These are phyloP conservation scores for Handroanthus guayacan DNA, from an alignment of 257 asterid species.

Conservation along the genomic window DNA sequence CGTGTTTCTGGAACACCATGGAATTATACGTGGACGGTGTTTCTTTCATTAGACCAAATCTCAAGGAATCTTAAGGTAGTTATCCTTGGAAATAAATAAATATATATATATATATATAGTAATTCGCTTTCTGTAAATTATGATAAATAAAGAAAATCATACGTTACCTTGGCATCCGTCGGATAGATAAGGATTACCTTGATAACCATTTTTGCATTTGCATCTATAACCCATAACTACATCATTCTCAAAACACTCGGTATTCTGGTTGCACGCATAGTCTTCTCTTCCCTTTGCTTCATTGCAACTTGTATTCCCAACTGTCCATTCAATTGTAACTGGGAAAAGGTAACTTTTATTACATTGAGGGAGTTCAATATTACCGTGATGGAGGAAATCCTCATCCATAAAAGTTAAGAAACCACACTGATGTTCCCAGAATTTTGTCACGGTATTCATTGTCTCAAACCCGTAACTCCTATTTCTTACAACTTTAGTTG, in stretches of 20 bases:
- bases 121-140: neutral
- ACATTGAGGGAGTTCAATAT: constrained; percentile 1
- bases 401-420: constrained; percentile 22
- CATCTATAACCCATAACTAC: constrained; percentile 39
- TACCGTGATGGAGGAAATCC: neutral
- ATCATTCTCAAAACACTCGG: constrained; percentile 28
- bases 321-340: constrained; percentile 27
- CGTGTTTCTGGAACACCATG: no score
- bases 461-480: neutral
- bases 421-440: constrained; percentile 33
- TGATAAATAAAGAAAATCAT: neutral
- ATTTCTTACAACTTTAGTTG: neutral
- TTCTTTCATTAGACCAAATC: no score
- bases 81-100: no score
- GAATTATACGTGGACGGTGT: no score
- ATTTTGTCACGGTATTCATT: constrained; percentile 22
- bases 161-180: constrained; percentile 49
- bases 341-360: neutral
- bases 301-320: constrained; percentile 38
- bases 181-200: constrained; percentile 49
- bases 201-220: constrained; percentile 39
- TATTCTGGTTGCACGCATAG: constrained; percentile 25
- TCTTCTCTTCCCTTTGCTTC: constrained; percentile 16
- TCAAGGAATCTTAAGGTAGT: no score
- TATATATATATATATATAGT: no score